phyloP scores from a whole-genome alignment of 352 stramenopile genomes.

The Pythium monospermum region DNA sequence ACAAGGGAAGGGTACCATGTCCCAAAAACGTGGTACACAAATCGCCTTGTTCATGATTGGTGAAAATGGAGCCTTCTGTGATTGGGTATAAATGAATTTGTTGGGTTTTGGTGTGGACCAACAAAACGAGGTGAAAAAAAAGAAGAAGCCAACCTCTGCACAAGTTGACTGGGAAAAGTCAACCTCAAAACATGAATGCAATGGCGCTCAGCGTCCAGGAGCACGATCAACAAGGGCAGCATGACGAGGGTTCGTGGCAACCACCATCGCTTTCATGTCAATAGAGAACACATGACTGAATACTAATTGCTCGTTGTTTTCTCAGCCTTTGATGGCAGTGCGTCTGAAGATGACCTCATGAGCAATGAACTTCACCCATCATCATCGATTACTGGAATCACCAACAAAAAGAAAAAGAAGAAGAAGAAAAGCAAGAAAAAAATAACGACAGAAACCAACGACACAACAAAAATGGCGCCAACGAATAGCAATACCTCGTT shows the following conservation, averaged over 20 bases:
- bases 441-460: not conserved
- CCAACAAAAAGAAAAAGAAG: conserved; percentile 23
- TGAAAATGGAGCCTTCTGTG: conserved; percentile 2
- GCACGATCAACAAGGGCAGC: no score
- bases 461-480: not conserved
- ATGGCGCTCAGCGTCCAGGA: no score
- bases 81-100: not conserved
- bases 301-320: no score
- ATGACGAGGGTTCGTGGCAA: no score
- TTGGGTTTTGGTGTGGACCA: conserved; percentile 5
- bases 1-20: no score
- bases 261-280: no score
- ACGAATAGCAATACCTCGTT: conserved; percentile 1
- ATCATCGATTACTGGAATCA: not conserved
- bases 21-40: not conserved
- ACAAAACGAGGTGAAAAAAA: conserved; percentile 12
- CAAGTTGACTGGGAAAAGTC: no score
- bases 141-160: not conserved
- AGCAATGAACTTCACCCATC: not conserved
- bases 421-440: conserved; percentile 26
- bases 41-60: not conserved
- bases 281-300: no score
- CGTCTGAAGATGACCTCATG: not conserved
- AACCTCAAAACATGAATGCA: no score
- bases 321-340: no score